These are phyloP conservation scores for Pleurostoma richardsiae DNA, from an alignment of 2,329 filamentous ascomycete genomes.

Conservation along the genomic window DNA sequence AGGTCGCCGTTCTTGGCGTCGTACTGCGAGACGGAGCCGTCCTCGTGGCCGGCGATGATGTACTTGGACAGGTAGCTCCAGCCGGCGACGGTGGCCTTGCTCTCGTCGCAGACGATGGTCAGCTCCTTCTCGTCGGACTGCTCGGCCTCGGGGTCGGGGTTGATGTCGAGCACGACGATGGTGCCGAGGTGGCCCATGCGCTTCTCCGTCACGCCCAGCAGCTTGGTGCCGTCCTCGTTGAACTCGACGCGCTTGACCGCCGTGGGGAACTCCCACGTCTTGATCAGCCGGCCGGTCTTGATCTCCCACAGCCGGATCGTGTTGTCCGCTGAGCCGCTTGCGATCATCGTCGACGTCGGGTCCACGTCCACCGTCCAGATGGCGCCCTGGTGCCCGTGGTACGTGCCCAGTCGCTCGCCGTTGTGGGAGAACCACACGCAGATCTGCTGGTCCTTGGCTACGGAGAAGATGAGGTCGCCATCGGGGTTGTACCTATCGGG, in stretches of 20 bases:
- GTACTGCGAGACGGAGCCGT: constrained; percentile 86
- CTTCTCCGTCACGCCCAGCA: constrained; percentile 96
- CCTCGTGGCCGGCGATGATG: constrained; percentile 97
- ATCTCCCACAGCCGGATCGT: constrained; percentile 97
- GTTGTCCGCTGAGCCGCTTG: constrained; percentile 95
- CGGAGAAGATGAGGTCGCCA: constrained; percentile 94
- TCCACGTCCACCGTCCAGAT: constrained; percentile 99
- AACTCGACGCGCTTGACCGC: constrained; percentile 98
- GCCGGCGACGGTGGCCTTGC: constrained; percentile 94
- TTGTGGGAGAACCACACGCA: constrained; percentile 98
- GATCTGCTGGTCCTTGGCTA: constrained; percentile 92
- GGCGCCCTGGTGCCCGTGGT: constrained; percentile 93
- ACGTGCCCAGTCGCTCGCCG: constrained; percentile 94
- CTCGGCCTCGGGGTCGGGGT: constrained; percentile 72
- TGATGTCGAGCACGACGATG: constrained; percentile 89
- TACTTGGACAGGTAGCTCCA: constrained; percentile 94
- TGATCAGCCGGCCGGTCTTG: constrained; percentile 85
- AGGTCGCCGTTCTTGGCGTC: constrained; percentile 89
- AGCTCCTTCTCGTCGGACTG: constrained; percentile 80
- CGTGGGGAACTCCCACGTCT: constrained; percentile 96
- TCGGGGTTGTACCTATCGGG: constrained; percentile 74
- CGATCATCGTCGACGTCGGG: constrained; percentile 85
- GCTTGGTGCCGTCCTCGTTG: constrained; percentile 83
- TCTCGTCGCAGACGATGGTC: constrained; percentile 89
- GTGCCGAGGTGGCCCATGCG: constrained; percentile 94